Evolutionary conservation across 495 filamentous ascomycete species (phyloP), one percentile per base, ranked within the genome.

Genomic region (Podospora pseudopauciseta): DNA sequence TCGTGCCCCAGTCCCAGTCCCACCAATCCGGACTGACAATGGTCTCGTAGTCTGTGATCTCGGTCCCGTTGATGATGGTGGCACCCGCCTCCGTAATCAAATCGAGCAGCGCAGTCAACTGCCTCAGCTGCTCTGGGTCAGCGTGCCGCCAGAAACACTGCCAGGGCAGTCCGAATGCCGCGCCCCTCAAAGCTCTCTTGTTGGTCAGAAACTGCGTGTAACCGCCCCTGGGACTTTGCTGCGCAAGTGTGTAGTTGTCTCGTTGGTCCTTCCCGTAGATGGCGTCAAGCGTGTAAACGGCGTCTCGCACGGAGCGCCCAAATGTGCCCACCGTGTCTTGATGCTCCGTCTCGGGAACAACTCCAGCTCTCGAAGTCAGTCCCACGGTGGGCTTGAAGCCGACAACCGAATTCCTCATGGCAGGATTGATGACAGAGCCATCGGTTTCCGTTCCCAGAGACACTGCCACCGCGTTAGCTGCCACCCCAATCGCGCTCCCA

Each of bases 361-460:
- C 87, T 58, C 85, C 83, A 28, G 80, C 84, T 32, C 89, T 81
- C 18, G 85, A 88, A 9, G 87, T 90, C n/a, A 90, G 80, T 0
- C 90, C 90, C 13, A 90, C 87, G 0, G 88, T 89, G 13, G 89
- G 89, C 75, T 91, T 91, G 75, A 89, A 84, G 6, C 86, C 81
- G 13, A 84, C 80, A 4, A 91, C 73, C 0, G 83, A 83, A 70
- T 89, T 90, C 18, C 87, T 73, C 77, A 89, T 85, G 1, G 90
- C 89, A 4, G 90, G 90, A 74, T 88, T 88, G 76, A 91, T 91
- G 6, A 91, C 81, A 79, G 60, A 28, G 18, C 88, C 88, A 73
- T 92, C 90, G 0, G 89, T 92, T 76, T 91, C 90, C 0, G 90
- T 91, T n/a, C 90, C 90, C 5, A 92, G 73, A 1, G 87, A 80